Conservation (phyloP, 2,329 filamentous ascomycete genomes). For the Colletotrichum trifolii region DNA sequence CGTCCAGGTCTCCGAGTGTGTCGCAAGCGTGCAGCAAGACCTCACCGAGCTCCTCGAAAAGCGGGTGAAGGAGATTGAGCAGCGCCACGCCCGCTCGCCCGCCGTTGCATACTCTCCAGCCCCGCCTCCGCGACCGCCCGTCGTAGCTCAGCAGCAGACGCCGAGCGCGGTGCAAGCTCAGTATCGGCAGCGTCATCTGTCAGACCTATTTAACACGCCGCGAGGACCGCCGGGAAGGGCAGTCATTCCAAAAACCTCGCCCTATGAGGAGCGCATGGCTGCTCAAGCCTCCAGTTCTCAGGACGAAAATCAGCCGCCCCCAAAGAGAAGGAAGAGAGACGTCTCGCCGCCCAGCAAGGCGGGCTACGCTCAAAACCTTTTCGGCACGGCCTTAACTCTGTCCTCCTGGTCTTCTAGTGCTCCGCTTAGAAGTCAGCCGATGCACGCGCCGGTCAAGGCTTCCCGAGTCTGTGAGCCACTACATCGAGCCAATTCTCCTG, state of each 20-base stretch:
- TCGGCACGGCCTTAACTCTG: conserved; percentile 59
- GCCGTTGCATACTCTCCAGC: conserved; percentile 40
- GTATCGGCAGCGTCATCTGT: conserved; percentile 53
- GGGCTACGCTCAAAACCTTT: conserved; percentile 63
- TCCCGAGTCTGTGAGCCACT: neutral
- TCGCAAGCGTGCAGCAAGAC: conserved; percentile 81
- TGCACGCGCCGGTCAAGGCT: neutral
- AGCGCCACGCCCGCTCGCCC: conserved; percentile 52
- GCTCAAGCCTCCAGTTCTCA: conserved; percentile 40
- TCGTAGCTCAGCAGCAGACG: neutral
- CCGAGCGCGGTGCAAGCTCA: conserved; percentile 35
- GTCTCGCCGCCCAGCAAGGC: conserved; percentile 54
- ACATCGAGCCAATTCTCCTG: neutral
- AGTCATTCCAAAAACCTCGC: conserved; percentile 66
- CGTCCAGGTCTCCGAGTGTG: conserved; percentile 81
- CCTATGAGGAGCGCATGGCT: conserved; percentile 69
- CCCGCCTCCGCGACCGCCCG: conserved; percentile 40
- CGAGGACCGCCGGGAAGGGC: conserved; percentile 55
- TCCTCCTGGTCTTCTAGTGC: conserved; percentile 33
- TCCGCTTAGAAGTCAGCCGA: conserved; percentile 10
- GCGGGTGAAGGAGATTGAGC: conserved; percentile 67
- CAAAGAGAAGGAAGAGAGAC: conserved; percentile 55
- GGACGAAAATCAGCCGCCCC: conserved; percentile 43
- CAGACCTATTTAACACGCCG: conserved; percentile 72
- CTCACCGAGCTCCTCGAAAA: conserved; percentile 80